phyloP scores from a whole-genome alignment of 2,329 filamentous ascomycete genomes.

The Calonectria pauciramosa region DNA sequence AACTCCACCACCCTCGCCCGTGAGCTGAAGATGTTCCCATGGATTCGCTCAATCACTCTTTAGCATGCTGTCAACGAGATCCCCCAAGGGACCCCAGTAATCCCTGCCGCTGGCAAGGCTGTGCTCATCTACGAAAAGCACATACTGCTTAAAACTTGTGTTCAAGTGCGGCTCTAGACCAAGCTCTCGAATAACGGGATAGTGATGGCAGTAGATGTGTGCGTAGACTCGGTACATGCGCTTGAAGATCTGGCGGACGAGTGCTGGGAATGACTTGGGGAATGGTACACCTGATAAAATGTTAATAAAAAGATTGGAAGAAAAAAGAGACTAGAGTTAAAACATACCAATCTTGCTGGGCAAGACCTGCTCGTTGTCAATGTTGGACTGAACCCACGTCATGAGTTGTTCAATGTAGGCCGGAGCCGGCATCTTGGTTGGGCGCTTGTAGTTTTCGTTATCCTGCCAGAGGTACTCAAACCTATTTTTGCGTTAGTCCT shows the following conservation, averaged over 20 bases:
- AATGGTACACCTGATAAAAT: slow-evolving; percentile 82
- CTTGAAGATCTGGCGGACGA: slow-evolving; percentile 98
- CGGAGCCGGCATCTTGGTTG: slow-evolving; percentile 97
- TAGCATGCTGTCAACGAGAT: slow-evolving; percentile 98
- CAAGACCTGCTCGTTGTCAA: slow-evolving; percentile 95
- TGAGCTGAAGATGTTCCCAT: slow-evolving; percentile 7
- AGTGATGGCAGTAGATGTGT: slow-evolving; percentile 99
- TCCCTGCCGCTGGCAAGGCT: slow-evolving; percentile 92
- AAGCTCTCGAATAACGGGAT: slow-evolving; percentile 94
- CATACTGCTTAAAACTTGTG: slow-evolving; percentile 99
- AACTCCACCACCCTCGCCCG: slow-evolving; percentile 38
- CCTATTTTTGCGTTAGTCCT: slow-evolving; percentile 58
- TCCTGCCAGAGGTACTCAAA: slow-evolving; percentile 99
- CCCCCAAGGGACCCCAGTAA: slow-evolving; percentile 95
- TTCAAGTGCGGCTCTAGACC: slow-evolving; percentile 97
- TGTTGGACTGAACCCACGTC: slow-evolving; percentile 94
- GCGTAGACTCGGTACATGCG: slow-evolving; percentile 98
- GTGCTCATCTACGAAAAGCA: slow-evolving; percentile 98
- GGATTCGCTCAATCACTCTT: slow-evolving; percentile 78
- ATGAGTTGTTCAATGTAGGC: slow-evolving; percentile 99
- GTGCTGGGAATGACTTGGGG: slow-evolving; percentile 88
- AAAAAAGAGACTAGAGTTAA: background rate
- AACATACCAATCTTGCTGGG: slow-evolving; percentile 87
- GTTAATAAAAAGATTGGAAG: slow-evolving; percentile 20
- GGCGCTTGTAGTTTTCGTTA: slow-evolving; percentile 91